Evolutionary conservation across 305 asterid species (phyloP), one percentile per base, ranked within the genome.

Genomic region (Stenogyne calaminthoides): DNA sequence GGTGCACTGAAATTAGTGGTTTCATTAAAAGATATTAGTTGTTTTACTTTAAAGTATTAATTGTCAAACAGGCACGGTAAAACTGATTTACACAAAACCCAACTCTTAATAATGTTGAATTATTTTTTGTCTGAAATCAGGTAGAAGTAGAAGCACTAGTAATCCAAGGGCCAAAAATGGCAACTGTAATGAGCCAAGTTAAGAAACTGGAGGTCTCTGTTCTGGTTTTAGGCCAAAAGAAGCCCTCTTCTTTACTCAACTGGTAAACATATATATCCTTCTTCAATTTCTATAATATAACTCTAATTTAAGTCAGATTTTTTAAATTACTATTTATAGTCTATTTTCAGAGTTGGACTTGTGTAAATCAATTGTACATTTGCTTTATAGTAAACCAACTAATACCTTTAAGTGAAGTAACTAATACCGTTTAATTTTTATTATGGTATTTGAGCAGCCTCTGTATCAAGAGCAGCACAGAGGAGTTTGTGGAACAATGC

Each of bases 201-300:
- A 89, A 88, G 87, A 91, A 88, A 83, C 91, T 91, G 7, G 96
- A 89, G 77, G 96, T 91, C 8, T 89, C 93, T 73, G 97, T 91
- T 36, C 83, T 91, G 14, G 91, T 91, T 12, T 69, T 89, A 74
- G 96, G 96, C n/a, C 96, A 91, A 68, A 89, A 84, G 63, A 83
- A 82, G 66, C 75, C 88, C 39, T 85, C 97, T 27, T 64, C 89
- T 40, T 70, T 89, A 4, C 83, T 86, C 34, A 78, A 65, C 57
- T 88, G 90, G 92, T 89, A 68, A 1, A 3, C 5, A n/a, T 1
- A 22, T 22, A 1, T 5, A 18, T 5, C 9, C 25, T 2, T 57
- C 11, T 42, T 7, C 64, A 36, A 12, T 16, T 11, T 69, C 55
- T 64, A 0, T 40, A 11, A 37, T 37, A 19, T 9, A 42, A 58